Evolutionary conservation across 176 grass and related monocot species (phyloP).

Genomic region (Oryza glaberrima): DNA sequence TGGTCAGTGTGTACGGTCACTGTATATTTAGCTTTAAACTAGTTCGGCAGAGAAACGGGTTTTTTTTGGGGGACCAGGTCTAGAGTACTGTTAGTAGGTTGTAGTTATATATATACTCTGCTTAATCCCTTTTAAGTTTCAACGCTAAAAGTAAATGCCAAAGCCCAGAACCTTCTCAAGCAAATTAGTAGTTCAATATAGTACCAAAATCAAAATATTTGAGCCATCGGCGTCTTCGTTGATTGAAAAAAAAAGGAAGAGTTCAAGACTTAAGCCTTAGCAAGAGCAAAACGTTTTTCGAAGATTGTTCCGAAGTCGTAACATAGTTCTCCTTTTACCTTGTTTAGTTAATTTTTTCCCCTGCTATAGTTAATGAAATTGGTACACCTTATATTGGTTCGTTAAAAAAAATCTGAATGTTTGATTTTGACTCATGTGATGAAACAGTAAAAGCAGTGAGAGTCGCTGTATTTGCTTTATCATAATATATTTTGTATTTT

Average conservation of each 20-base stretch:
- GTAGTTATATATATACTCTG: neutral
- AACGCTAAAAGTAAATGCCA: neutral
- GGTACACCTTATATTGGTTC: too few relatives aligned
- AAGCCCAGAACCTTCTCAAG: constrained; percentile 1
- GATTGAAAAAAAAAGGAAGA: too few relatives aligned
- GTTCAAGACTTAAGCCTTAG: too few relatives aligned
- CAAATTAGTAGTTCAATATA: neutral
- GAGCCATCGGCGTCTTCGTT: too few relatives aligned
- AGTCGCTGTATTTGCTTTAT: neutral
- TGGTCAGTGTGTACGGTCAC: neutral
- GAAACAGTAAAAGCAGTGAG: neutral
- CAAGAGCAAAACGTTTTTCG: too few relatives aligned
- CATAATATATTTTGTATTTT: neutral
- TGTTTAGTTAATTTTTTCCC: too few relatives aligned
- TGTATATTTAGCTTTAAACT: neutral
- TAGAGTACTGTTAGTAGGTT: too few relatives aligned
- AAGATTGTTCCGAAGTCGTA: too few relatives aligned
- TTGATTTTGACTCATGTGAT: neutral
- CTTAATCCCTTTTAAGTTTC: neutral
- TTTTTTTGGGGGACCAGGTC: neutral
- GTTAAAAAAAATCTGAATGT: neutral
- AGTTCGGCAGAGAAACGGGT: neutral
- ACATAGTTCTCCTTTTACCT: too few relatives aligned
- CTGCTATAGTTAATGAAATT: too few relatives aligned
- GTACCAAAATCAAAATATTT: too few relatives aligned